Base-by-base conservation (phyloP, 2,329 filamentous ascomycete species). In the Ceratocystis diversiconidia region DNA sequence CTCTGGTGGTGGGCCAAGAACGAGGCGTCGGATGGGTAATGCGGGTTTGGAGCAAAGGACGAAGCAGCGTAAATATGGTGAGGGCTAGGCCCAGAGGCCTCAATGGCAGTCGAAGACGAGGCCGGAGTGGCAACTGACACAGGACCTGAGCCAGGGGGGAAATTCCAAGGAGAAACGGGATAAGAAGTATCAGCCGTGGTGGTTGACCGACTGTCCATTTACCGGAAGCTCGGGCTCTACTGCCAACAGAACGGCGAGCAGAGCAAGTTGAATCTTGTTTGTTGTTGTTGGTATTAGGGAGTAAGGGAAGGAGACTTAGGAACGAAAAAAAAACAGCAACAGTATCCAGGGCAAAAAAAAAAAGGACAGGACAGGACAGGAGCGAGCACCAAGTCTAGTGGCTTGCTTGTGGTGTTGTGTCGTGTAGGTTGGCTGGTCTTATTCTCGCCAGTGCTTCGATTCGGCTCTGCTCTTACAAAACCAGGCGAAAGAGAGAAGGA, bases 171-270 rank as follows among this genome's bases (percentile, higher is more conserved):
- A 69, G 73, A 71, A 61, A 75, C 72, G 68, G 75, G 71, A 68
- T 74, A 75, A 71, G 79, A 80, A 72, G 71, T 74, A 77, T 79
- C 77, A 74, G 80, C 78, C 73, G 77, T 76, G 73, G 78, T 75
- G 69, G 76, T 75, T 71, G 78, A 75, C 75, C 76, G 78, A 74
- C 77, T 75, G 75, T 80, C 79, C 79, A 81, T 81, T 75, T 78
- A 64, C 64, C 46, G 73, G 71, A 73, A 65, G 69, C 62, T 71
- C 70, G 69, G 70, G 70, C 68, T 67, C 71, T 70, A 67, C 70
- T 67, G 68, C 69, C 69, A 65, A 66, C 62, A 61, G 66, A 41
- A 60, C 57, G 63, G 64, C 66, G 63, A 60, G 36, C 59, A 62
- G 64, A 68, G 67, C 63, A 59, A 36, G 36, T 48, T 44, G 19